A percentile compares a stretch with the other conserved stretches of the same genome.
phyloP scores from a whole-genome alignment of 331 rosid species.

The Malus hybrid region DNA sequence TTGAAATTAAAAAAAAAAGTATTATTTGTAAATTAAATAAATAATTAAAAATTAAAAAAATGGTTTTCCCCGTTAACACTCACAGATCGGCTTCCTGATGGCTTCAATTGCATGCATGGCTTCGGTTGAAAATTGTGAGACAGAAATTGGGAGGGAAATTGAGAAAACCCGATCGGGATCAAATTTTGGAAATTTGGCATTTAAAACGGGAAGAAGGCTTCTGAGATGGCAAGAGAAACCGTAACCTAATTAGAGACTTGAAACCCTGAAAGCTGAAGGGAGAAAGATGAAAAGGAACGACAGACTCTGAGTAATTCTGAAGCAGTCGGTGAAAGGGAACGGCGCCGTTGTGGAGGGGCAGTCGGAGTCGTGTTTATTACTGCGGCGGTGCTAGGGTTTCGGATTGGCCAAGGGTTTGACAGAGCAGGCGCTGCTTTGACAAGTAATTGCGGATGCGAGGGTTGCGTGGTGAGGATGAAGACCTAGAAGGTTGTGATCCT shows the following conservation, averaged over 20 bases:
- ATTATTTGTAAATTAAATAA: neutral
- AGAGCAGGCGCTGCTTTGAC: neutral
- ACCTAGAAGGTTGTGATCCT: neutral
- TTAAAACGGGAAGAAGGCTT: neutral
- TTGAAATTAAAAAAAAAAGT: neutral
- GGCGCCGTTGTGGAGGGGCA: neutral
- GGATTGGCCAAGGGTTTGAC: neutral
- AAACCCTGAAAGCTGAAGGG: neutral
- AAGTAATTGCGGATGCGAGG: neutral
- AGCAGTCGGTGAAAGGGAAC: neutral
- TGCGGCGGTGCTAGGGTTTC: neutral
- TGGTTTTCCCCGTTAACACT: neutral
- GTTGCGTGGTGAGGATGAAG: conserved; percentile 2
- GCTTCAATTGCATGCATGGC: neutral
- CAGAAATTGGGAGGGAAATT: neutral
- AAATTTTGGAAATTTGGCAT: neutral
- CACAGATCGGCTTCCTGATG: neutral
- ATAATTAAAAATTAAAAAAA: neutral
- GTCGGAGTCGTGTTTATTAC: neutral
- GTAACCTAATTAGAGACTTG: neutral
- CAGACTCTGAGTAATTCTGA: neutral
- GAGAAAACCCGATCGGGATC: neutral
- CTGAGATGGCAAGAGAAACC: neutral
- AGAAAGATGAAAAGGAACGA: neutral
- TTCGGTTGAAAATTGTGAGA: neutral